Conservation (phyloP, 169 alveolate species). For the Plasmodium vivax region DNA sequence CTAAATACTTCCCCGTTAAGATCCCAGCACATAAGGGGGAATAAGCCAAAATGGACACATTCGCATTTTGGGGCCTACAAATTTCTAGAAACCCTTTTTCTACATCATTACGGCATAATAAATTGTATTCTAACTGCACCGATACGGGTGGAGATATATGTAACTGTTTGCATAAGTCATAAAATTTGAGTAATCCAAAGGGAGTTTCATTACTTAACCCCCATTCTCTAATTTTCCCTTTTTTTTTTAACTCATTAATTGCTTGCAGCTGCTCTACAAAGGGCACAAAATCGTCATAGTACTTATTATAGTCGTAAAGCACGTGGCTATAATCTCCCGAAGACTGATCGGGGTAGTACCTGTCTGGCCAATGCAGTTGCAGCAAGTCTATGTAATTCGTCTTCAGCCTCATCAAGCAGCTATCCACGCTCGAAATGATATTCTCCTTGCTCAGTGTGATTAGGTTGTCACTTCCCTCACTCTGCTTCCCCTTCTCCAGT, state of each 20-base stretch:
- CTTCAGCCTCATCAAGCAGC: constrained; percentile 80
- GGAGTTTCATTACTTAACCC: constrained; percentile 90
- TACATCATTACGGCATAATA: constrained; percentile 86
- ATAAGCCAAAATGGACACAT: constrained; percentile 80
- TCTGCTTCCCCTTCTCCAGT: background rate
- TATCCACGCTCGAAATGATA: constrained; percentile 82
- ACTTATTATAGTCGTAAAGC: constrained; percentile 77
- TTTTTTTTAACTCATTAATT: constrained; percentile 74
- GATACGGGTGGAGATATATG: constrained; percentile 84
- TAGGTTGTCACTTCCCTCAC: background rate
- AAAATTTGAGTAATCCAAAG: constrained; percentile 83
- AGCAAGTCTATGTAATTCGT: constrained; percentile 85
- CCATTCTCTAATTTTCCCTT: constrained; percentile 90
- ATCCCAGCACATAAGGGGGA: constrained; percentile 89
- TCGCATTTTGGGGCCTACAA: constrained; percentile 87
- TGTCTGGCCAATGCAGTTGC: constrained; percentile 90
- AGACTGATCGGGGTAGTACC: constrained; percentile 85
- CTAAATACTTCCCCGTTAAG: constrained; percentile 88
- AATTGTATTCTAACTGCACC: constrained; percentile 84
- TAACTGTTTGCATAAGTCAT: constrained; percentile 74
- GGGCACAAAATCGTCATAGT: constrained; percentile 62
- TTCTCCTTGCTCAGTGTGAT: constrained; percentile 78
- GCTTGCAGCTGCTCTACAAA: constrained; percentile 88
- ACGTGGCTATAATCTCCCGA: constrained; percentile 85
- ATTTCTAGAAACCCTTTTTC: constrained; percentile 89